Base-by-base conservation (phyloP, 495 filamentous ascomycete genomes). In the Xylaria palmicola region DNA sequence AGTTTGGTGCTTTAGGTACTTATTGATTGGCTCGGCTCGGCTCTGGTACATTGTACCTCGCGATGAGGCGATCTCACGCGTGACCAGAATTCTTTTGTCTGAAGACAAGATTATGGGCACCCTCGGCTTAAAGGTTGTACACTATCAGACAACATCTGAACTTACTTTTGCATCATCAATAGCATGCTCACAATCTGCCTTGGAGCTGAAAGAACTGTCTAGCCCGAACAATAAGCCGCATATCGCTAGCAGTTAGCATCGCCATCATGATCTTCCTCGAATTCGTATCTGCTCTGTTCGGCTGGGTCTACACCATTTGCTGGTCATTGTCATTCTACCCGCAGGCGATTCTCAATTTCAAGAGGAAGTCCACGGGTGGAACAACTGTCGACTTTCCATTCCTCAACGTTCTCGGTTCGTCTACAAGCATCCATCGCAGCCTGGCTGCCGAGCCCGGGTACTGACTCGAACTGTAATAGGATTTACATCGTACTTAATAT, bases 321-420 rank as follows among this genome's bases (percentile, higher is more conserved):
- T 95, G 93, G 93, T 90, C 88, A 1, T 70, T 88, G 39, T 96
- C 91, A 12, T 98, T 97, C 76, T 98, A 97, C 70, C 93, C 95
- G 1, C 94, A 98, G 67, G 83, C 88, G 0, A 72, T 93, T 39
- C 81, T 85, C 58, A 98, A 96, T 79, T 86, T 80, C 70, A 80
- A 75, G 29, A 85, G 92, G 19, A 79, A 81, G 24, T 88, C 92
- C 3, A 96, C 93, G 4, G 81, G 83, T 4, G 94, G 94, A 9
- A 85, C 92, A 7, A 88, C 92, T 0, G 86, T 94, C 50, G 92
- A 97, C 71, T 96, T 92, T 68, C 90, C 90, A 6, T 81, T 86
- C 6, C 79, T 93, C 70, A 98, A 98, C 68, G 79, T 85, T 2
- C 74, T 95, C 4, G 92, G 79, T 81, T 65, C n/a, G 70, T 84